Evolutionary conservation across 495 filamentous ascomycete genomes (phyloP), one percentile per base, ranked within the genome.

Genomic region (Penicillium roqueforti): DNA sequence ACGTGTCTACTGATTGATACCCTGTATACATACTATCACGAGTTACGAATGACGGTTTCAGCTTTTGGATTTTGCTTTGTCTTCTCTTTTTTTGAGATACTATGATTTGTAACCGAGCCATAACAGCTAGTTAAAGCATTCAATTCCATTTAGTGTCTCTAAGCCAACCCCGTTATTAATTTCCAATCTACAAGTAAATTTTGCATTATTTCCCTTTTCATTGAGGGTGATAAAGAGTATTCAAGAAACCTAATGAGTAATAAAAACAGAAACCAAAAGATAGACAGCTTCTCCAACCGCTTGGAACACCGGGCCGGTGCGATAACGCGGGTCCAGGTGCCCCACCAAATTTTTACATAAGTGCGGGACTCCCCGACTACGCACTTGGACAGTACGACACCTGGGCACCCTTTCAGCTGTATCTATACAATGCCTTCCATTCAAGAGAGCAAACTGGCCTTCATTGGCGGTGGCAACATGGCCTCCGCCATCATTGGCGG

Each of bases 401-500:
- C 19, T 22, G 5, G 22, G 11, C 14, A 16, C 2, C 32, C 1
- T 36, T 16, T 36, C 32, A 36, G 32, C n/a, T 5, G 57, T 43
- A 46, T 42, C 18, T 40, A 58, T 19, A 50, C 42, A 57, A 73
- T 71, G 67, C 64, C 66, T 6, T 62, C 72, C 44, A 64, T 75
- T 19, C 68, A 70, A 61, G 52, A 66, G 11, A 73, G 68, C 64
- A 69, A 67, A 34, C 54, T 75, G 54, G 68, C 70, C 70, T 75
- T 75, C 58, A 71, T 75, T 28, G 72, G 72, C 56, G 72, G 72
- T 22, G 72, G 72, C 55, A 75, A 75, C 63, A 75, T 75, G 72
- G 72, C 70, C 59, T 69, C 70, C 42, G 72, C 72, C 54, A 73
- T 75, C 25, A 75, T 75, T 54, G 64, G 64, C 44, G 72, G 72